Evolutionary conservation across 2,329 filamentous ascomycete species (phyloP).

Genomic region (Phialophora verrucosa): DNA sequence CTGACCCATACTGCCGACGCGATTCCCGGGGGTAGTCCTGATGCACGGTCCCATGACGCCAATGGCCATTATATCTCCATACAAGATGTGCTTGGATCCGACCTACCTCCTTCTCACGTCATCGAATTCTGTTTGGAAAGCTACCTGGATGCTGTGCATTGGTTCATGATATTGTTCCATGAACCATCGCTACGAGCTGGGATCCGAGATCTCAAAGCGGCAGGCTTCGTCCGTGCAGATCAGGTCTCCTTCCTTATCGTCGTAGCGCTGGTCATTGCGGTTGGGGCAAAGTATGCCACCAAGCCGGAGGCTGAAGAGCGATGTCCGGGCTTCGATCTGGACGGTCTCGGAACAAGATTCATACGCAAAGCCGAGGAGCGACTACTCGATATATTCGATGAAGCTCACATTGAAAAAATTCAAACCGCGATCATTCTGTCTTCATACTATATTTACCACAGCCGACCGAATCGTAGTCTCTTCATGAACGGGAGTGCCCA

Average conservation of each 20-base stretch:
- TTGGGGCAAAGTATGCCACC: conserved; percentile 49
- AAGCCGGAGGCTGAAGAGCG: conserved; percentile 11
- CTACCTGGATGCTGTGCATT: conserved; percentile 52
- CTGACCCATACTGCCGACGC: conserved; percentile 25
- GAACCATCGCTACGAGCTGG: conserved; percentile 49
- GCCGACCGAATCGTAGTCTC: conserved; percentile 29
- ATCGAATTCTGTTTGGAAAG: conserved; percentile 47
- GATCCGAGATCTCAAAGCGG: conserved; percentile 43
- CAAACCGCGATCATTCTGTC: conserved; percentile 29
- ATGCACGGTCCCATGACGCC: conserved; percentile 21
- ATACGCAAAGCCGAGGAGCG: conserved; percentile 42
- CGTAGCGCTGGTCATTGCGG: conserved; percentile 47
- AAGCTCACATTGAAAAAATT: conserved; percentile 41
- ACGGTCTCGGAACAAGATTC: conserved; percentile 17
- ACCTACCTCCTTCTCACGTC: conserved; percentile 42
- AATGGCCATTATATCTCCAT: conserved; percentile 21
- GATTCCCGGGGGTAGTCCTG: conserved; percentile 31
- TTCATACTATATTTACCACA: conserved; percentile 30
- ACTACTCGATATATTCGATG: conserved; percentile 51
- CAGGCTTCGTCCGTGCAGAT: conserved; percentile 45
- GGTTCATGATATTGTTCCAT: conserved; percentile 53
- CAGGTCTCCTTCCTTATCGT: conserved; percentile 49
- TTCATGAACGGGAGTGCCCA: conserved; percentile 22
- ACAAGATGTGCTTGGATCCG: conserved; percentile 40
- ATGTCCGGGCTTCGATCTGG: conserved; percentile 36